Percentiles rank a stretch among this genome's conserved stretches.
Evolutionary conservation across 768 basidiomycete genomes (phyloP).

Genomic region (Lactifluus rugatus): DNA sequence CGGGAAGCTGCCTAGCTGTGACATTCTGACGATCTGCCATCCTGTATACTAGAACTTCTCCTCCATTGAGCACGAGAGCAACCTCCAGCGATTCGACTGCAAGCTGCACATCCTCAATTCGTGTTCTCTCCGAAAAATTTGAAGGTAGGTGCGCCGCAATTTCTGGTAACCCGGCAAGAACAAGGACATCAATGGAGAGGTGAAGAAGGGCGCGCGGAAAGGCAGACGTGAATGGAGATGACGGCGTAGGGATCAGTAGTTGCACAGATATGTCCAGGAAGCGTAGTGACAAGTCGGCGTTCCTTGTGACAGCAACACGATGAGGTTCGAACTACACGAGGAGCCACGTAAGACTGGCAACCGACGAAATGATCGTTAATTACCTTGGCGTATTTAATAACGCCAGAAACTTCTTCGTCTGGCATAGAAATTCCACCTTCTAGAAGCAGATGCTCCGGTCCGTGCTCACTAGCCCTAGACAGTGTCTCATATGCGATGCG

Average conservation of each 20-base stretch:
- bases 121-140: conserved; percentile 23
- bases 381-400: conserved; percentile 50
- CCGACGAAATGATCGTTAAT: conserved; percentile 11
- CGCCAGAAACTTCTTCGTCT: conserved; percentile 40
- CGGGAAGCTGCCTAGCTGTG: conserved; percentile 23
- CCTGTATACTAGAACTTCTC: conserved; percentile 47
- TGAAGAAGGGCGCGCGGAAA: conserved; percentile 58
- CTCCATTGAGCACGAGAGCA: conserved; percentile 42
- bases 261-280: conserved; percentile 72
- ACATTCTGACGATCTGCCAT: conserved; percentile 22
- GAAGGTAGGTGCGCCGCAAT: conserved; percentile 22
- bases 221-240: conserved; percentile 43
- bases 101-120: conserved; percentile 39
- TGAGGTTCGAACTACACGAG: conserved; percentile 44
- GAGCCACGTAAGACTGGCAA: background rate
- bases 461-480: conserved; percentile 19
- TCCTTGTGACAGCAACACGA: conserved; percentile 54
- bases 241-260: conserved; percentile 39
- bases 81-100: conserved; percentile 50
- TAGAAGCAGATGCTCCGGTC: conserved; percentile 24
- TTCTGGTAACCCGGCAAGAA: conserved; percentile 20
- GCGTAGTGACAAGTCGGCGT: conserved; percentile 52
- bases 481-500: conserved; percentile 39
- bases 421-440: conserved; percentile 46
- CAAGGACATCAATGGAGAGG: conserved; percentile 44